A percentile compares a stretch with the other conserved stretches of the same genome.
phyloP scores from a whole-genome alignment of 2,329 filamentous ascomycete species.

The Cladosporium cucumerinum region DNA sequence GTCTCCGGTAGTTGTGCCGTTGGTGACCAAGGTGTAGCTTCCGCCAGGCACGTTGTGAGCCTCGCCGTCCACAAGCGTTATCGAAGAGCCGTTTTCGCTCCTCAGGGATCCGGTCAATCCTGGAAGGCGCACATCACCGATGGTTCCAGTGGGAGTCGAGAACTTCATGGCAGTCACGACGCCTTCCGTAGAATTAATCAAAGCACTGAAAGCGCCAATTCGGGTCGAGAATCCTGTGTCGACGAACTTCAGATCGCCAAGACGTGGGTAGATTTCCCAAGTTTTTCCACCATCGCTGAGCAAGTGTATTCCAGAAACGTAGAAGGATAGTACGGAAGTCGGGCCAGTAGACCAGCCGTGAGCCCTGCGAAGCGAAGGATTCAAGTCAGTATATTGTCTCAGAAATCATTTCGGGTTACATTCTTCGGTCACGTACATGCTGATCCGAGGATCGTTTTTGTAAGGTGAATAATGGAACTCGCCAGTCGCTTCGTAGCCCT shows the following conservation, averaged over 20 bases:
- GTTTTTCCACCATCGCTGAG: conserved; percentile 23
- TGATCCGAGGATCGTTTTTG: conserved; percentile 22
- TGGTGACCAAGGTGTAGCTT: conserved; percentile 25
- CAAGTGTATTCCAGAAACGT: conserved; percentile 42
- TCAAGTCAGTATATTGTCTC: not conserved
- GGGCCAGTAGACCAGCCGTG: conserved; percentile 38
- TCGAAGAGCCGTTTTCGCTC: conserved; percentile 32
- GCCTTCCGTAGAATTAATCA: conserved; percentile 10
- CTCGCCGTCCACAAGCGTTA: conserved; percentile 26
- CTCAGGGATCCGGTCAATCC: conserved; percentile 42
- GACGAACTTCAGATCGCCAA: conserved; percentile 16
- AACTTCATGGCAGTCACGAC: conserved; percentile 12
- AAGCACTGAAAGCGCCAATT: conserved; percentile 11
- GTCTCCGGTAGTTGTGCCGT: conserved; percentile 9
- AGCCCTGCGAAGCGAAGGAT: conserved; percentile 2
- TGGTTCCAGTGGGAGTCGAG: conserved; percentile 8
- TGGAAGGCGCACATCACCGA: conserved; percentile 20
- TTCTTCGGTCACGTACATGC: conserved; percentile 12
- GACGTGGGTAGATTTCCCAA: conserved; percentile 19
- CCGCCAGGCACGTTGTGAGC: conserved; percentile 27
- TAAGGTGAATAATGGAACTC: conserved; percentile 43
- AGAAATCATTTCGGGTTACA: not conserved
- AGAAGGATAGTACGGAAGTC: conserved; percentile 42
- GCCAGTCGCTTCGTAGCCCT: conserved; percentile 42
- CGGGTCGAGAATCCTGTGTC: conserved; percentile 15